These are phyloP conservation scores for Euphorbia tirucalli DNA, from an alignment of 345 rosid species.

Conservation along the genomic window DNA sequence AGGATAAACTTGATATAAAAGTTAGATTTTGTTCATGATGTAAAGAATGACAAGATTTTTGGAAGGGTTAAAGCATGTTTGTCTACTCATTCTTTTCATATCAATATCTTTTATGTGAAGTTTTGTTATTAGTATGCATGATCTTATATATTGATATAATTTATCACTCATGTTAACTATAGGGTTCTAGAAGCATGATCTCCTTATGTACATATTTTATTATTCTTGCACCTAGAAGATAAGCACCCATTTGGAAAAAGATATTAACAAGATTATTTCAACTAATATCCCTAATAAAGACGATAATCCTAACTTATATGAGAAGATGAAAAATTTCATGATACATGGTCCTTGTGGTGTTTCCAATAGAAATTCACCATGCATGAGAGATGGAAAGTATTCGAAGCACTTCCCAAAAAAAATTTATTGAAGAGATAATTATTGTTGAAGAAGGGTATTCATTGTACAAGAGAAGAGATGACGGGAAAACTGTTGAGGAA, in stretches of 20 bases:
- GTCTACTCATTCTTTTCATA: too few relatives aligned
- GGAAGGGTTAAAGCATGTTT: too few relatives aligned
- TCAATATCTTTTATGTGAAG: too few relatives aligned
- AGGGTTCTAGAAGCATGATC: neutral
- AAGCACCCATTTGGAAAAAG: neutral
- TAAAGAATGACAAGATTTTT: too few relatives aligned
- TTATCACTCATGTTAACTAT: too few relatives aligned
- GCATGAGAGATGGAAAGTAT: too few relatives aligned
- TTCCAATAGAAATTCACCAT: neutral
- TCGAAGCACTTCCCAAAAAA: neutral
- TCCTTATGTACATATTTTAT: neutral
- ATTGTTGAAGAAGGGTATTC: neutral
- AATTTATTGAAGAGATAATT: neutral
- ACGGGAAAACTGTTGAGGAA: neutral
- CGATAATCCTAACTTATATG: neutral
- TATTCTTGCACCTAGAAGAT: neutral
- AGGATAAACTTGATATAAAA: too few relatives aligned
- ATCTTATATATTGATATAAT: too few relatives aligned
- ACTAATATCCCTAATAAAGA: neutral
- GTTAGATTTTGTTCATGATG: too few relatives aligned
- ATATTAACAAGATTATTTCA: neutral
- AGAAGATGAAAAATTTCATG: neutral
- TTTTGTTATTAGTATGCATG: too few relatives aligned
- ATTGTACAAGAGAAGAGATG: neutral
- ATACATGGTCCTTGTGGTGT: conserved; percentile 11